Evolutionary conservation across 768 basidiomycete genomes (phyloP), one percentile per base, ranked within the genome.

Genomic region (Boletus tylopilopsis): DNA sequence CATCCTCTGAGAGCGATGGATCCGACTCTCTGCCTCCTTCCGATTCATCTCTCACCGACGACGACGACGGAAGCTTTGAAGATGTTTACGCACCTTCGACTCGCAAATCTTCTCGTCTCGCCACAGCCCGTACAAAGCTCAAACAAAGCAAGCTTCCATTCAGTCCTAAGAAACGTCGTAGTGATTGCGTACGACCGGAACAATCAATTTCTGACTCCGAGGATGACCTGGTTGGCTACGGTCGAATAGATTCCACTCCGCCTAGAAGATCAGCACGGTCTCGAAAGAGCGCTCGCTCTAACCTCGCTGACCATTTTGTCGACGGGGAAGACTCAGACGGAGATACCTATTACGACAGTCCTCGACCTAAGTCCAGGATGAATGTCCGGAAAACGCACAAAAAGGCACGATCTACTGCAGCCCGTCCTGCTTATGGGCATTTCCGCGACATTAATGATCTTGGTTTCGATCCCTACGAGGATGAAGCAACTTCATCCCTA

Each of bases 111-210:
- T 19, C 46, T n/a, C 63, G 63, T 34, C 48, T 57, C 13, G 42
- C 51, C 32, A 34, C 46, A 33, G 37, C 19, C 18, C 24, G 41
- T 13, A 22, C 11, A 45, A 50, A 42, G 27, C 35, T 53, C 29
- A 23, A 2, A 23, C 64, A 70, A 58, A 65, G 60, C 42, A 60
- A 62, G 32, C 74, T 86, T 30, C 85, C 84, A 7, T 87, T 84
- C 66, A 87, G 84, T 58, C 85, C 87, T 0, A 76, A 66, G 61
- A 88, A 83, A 66, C 77, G 78, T 32, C 76, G 82, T 16, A 50
- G 78, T 16, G 50, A 35, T 41, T 59, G 32, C 8, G 18, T 42
- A 11, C 52, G 9, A 64, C 72, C 27, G 66, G 63, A 35, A 66
- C 54, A 5, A 25, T 30, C 22, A 16, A 22, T 10, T 34, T 53